These are phyloP conservation scores for Xylaria sp. DNA, from an alignment of 2,329 filamentous ascomycete genomes.

Conservation along the genomic window DNA sequence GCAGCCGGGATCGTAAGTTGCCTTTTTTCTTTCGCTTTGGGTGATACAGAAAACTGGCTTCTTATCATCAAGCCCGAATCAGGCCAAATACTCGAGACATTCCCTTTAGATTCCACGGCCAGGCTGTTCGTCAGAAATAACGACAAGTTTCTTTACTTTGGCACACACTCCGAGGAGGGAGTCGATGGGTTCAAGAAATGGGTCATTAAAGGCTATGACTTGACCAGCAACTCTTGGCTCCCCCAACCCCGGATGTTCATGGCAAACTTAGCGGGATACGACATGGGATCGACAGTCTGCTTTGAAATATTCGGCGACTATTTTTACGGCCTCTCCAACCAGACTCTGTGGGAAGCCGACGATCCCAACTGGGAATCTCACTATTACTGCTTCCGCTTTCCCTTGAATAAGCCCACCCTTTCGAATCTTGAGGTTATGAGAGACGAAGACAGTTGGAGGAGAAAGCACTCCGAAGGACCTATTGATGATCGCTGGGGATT, in stretches of 20 bases:
- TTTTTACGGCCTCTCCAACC: conserved; percentile 78
- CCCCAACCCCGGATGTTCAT: conserved; percentile 60
- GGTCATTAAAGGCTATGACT: conserved; percentile 66
- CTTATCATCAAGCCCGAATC: conserved; percentile 60
- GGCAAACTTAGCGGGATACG: conserved; percentile 69
- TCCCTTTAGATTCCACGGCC: conserved; percentile 57
- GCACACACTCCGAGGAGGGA: conserved; percentile 67
- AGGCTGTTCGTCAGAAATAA: conserved; percentile 77
- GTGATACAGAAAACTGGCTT: conserved; percentile 60
- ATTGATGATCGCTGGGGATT: conserved; percentile 81
- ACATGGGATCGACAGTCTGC: conserved; percentile 74
- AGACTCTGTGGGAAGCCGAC: conserved; percentile 69
- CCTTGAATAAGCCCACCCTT: conserved; percentile 59
- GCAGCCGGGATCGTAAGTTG: conserved; percentile 68
- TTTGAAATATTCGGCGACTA: conserved; percentile 75
- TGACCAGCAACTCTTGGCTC: conserved; percentile 56
- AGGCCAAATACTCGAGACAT: conserved; percentile 55
- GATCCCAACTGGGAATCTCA: conserved; percentile 75
- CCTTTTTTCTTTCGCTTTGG: conserved; percentile 59
- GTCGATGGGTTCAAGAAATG: conserved; percentile 70
- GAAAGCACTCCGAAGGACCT: conserved; percentile 75
- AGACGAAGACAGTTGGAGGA: conserved; percentile 68
- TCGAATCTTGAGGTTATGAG: conserved; percentile 55
- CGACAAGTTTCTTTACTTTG: conserved; percentile 70
- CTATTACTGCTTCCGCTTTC: conserved; percentile 75